Conservation (phyloP, 352 stramenopile genomes). For the Pythium inflatum region DNA sequence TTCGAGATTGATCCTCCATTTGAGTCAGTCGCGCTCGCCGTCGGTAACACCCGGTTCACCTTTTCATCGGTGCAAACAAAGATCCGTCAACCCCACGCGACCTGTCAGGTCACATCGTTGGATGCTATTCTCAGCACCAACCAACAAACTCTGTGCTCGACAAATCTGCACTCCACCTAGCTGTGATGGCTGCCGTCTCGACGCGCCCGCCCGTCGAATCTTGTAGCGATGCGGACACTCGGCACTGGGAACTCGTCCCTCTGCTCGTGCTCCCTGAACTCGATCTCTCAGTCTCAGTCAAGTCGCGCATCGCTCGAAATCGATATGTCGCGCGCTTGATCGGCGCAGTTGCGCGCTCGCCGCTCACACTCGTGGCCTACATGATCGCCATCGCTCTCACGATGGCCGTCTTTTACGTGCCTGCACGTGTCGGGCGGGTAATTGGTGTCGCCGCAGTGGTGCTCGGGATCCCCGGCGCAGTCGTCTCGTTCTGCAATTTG, state of each 20-base stretch:
- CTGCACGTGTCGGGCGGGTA: neutral
- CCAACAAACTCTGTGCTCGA: too few species aligned
- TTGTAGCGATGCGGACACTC: neutral
- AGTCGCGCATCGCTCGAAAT: constrained; percentile 16
- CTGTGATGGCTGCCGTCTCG: too few species aligned
- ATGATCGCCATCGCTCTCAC: neutral
- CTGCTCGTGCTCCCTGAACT: constrained; percentile 16
- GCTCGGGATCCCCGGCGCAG: neutral
- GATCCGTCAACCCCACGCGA: too few species aligned
- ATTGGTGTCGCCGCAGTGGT: neutral
- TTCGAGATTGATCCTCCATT: too few species aligned
- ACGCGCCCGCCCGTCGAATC: too few species aligned
- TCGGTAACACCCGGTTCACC: too few species aligned
- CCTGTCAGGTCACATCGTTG: too few species aligned
- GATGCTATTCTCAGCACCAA: too few species aligned
- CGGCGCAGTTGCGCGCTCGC: neutral
- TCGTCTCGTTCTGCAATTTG: constrained; percentile 16
- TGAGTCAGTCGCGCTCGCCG: too few species aligned
- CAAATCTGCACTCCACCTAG: too few species aligned
- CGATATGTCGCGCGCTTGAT: neutral
- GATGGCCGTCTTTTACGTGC: neutral
- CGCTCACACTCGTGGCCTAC: constrained; percentile 2
- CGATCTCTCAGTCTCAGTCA: constrained; percentile 30
- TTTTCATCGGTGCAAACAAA: too few species aligned
- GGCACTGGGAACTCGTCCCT: constrained; percentile 16